Evolutionary conservation across 2,329 filamentous ascomycete species (phyloP).

Genomic region (Clarireedia monteithiana): DNA sequence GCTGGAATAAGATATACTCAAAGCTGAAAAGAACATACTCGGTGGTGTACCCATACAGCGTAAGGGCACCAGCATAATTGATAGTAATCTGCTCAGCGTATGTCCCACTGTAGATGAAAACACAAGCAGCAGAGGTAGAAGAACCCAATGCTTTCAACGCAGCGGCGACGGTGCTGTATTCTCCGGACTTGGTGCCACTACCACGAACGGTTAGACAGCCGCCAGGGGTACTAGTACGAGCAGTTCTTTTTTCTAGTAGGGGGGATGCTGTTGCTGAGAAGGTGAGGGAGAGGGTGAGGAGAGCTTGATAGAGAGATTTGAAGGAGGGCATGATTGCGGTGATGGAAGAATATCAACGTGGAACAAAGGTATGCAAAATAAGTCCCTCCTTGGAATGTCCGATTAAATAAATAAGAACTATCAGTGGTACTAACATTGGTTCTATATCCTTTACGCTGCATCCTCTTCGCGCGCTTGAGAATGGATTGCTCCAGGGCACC

Average conservation of each 20-base stretch:
- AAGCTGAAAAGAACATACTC: not conserved
- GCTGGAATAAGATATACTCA: too few species aligned
- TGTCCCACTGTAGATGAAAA: not conserved
- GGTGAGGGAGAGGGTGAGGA: not conserved
- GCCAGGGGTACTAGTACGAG: not conserved
- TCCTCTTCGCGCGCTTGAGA: too few species aligned
- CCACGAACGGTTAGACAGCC: slow-evolving; percentile 7
- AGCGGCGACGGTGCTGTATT: slow-evolving; percentile 5
- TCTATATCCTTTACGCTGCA: too few species aligned
- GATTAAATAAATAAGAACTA: too few species aligned
- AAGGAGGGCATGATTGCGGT: not conserved
- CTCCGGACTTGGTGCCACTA: slow-evolving; percentile 7
- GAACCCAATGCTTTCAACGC: not conserved
- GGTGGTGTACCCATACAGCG: slow-evolving; percentile 2
- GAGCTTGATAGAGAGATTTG: not conserved
- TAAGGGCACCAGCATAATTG: not conserved
- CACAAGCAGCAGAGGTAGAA: not conserved
- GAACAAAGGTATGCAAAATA: too few species aligned
- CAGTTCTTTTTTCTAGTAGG: not conserved
- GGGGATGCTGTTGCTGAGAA: not conserved
- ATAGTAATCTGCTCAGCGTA: not conserved
- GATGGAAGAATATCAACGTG: too few species aligned
- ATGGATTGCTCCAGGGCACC: too few species aligned
- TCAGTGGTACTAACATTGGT: too few species aligned
- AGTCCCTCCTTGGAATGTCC: too few species aligned